Percentiles rank a stretch among this genome's conserved stretches.
These are phyloP conservation scores for Mycena galericulata DNA, from an alignment of 768 basidiomycete genomes.

Conservation along the genomic window DNA sequence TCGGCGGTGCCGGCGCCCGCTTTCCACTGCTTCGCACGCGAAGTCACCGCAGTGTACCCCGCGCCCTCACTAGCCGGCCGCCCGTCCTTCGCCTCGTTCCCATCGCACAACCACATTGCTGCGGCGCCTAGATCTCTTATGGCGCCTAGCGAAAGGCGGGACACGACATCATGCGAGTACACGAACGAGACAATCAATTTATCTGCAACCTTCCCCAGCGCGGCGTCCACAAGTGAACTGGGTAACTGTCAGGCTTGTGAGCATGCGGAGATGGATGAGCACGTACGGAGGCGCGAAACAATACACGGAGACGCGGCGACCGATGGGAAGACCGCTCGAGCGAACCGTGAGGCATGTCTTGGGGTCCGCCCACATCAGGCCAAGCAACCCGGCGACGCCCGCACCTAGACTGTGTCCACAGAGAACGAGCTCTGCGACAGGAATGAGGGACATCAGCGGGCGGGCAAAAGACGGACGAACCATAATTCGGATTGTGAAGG, in stretches of 20 bases:
- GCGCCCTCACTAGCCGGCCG: constrained; percentile 59
- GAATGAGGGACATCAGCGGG: background rate
- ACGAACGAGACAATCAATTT: constrained; percentile 82
- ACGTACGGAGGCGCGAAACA: constrained; percentile 85
- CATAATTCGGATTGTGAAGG: constrained; percentile 75
- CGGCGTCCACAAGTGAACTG: constrained; percentile 73
- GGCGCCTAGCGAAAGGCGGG: constrained; percentile 81
- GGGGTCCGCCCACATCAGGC: constrained; percentile 91
- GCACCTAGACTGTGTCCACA: constrained; percentile 90
- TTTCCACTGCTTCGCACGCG: constrained; percentile 70
- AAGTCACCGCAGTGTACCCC: constrained; percentile 63
- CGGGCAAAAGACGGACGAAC: constrained; percentile 53
- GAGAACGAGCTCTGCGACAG: constrained; percentile 71
- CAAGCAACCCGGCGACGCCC: constrained; percentile 81
- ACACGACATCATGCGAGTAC: constrained; percentile 86
- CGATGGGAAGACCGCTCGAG: constrained; percentile 77
- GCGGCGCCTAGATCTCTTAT: constrained; percentile 82
- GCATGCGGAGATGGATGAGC: background rate
- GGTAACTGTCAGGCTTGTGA: constrained; percentile 5
- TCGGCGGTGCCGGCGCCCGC: constrained; percentile 63
- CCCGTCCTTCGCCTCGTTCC: constrained; percentile 56
- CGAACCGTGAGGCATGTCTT: constrained; percentile 76
- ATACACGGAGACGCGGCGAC: constrained; percentile 77
- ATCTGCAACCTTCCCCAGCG: constrained; percentile 68
- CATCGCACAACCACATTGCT: constrained; percentile 84